Percentiles rank a stretch among this genome's conserved stretches.
phyloP scores from a whole-genome alignment of 2,329 filamentous ascomycete species.

The Corynespora cassiicola region DNA sequence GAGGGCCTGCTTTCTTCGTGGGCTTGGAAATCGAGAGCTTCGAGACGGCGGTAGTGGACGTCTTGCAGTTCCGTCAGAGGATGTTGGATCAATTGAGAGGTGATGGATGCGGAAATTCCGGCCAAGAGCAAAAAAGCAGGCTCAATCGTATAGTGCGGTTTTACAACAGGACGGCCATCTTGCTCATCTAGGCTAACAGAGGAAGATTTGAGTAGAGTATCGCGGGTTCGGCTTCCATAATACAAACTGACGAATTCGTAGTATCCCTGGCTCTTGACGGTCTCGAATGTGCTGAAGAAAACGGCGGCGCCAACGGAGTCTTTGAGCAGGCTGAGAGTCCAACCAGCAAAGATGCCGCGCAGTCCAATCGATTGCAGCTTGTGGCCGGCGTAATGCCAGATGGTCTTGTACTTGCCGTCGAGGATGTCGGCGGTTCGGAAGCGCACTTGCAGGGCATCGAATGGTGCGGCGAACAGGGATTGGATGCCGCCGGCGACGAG shows the following conservation, averaged over 20 bases:
- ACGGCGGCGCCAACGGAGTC: conserved; percentile 73
- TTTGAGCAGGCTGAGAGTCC: conserved; percentile 71
- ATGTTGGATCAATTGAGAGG: conserved; percentile 74
- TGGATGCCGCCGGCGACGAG: conserved; percentile 73
- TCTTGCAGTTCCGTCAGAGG: conserved; percentile 74
- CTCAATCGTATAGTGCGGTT: conserved; percentile 77
- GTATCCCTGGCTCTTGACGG: conserved; percentile 75
- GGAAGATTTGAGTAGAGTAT: conserved; percentile 31
- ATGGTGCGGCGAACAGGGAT: conserved; percentile 73
- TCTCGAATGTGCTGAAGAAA: conserved; percentile 80
- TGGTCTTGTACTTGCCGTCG: conserved; percentile 66
- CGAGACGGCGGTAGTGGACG: conserved; percentile 75
- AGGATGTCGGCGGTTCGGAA: conserved; percentile 70
- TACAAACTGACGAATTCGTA: conserved; percentile 75
- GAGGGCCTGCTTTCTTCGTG: conserved; percentile 40
- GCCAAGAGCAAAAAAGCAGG: conserved; percentile 74
- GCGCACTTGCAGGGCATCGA: conserved; percentile 77
- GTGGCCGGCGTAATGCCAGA: conserved; percentile 74
- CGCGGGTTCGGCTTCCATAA: conserved; percentile 57
- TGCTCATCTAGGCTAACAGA: conserved; percentile 25
- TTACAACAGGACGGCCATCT: conserved; percentile 60
- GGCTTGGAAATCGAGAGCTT: conserved; percentile 70
- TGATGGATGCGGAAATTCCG: conserved; percentile 71
- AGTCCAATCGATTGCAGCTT: conserved; percentile 75
- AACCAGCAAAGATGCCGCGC: conserved; percentile 77